A percentile compares a stretch with the other conserved stretches of the same genome.
phyloP scores from a whole-genome alignment of 148 eudicot species.

The Nyssa sinensis region DNA sequence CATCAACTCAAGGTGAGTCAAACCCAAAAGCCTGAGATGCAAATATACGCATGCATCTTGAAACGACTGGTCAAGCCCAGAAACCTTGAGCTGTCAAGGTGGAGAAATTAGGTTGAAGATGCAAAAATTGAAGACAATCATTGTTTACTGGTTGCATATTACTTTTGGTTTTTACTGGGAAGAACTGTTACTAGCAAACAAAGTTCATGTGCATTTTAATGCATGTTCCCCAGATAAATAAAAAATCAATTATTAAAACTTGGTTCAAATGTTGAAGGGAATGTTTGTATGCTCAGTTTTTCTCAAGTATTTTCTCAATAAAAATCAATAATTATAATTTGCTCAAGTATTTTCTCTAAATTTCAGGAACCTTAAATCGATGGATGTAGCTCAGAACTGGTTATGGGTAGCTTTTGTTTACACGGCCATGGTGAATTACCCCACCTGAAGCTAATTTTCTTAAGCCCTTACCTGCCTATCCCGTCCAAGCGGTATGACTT shows the following conservation, averaged over 20 bases:
- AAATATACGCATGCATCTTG: too few species aligned
- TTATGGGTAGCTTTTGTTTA: slow-evolving; percentile 44
- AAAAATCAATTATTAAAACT: too few species aligned
- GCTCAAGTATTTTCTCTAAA: not conserved
- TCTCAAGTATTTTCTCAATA: too few species aligned
- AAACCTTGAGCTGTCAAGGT: not conserved
- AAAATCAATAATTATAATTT: not conserved
- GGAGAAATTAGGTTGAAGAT: not conserved
- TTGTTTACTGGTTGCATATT: slow-evolving; percentile 3
- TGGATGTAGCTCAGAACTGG: slow-evolving; percentile 35
- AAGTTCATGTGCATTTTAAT: too few species aligned
- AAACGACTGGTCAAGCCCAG: not conserved
- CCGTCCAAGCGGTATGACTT: slow-evolving; percentile 30
- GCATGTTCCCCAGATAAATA: too few species aligned
- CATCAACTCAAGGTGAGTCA: not conserved
- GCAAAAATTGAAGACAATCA: not conserved
- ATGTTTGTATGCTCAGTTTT: too few species aligned
- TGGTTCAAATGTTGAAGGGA: too few species aligned
- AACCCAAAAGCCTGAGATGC: not conserved
- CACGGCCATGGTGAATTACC: slow-evolving; percentile 54
- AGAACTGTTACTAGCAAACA: slow-evolving; percentile 2
- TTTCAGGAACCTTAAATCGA: slow-evolving; percentile 32
- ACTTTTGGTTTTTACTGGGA: not conserved
- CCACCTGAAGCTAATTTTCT: slow-evolving; percentile 39
- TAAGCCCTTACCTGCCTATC: slow-evolving; percentile 52